These are phyloP conservation scores for Zea mays DNA, from an alignment of 176 grass and related monocot species.

Conservation along the genomic window Zm-B73-REFERENCE-NAM-5.0 NC_050096.1:251849501-251850000, in stretches of 20 bases:
- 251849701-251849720: slow-evolving; percentile 59
- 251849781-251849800: slow-evolving; percentile 83
- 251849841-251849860: slow-evolving; percentile 60
- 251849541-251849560: neutral
- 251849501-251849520: neutral
- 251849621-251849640: slow-evolving; percentile 52
- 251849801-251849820: slow-evolving; percentile 45
- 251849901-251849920: slow-evolving; percentile 40
- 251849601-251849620: slow-evolving; percentile 65
- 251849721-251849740: slow-evolving; percentile 65
- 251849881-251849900: slow-evolving; percentile 16
- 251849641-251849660: slow-evolving; percentile 44
- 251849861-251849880: slow-evolving; percentile 62
- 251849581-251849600: neutral
- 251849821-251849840: slow-evolving; percentile 57
- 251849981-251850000: slow-evolving; percentile 58
- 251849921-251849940: slow-evolving; percentile 57
- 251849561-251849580: neutral
- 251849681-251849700: slow-evolving; percentile 86
- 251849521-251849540: neutral
- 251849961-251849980: slow-evolving; percentile 53
- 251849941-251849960: slow-evolving; percentile 48
- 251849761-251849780: slow-evolving; percentile 74
- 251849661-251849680: slow-evolving; percentile 64
- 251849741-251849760: slow-evolving; percentile 66